Evolutionary conservation across 148 eudicot species (phyloP).

Genomic region (Silene conica): DNA sequence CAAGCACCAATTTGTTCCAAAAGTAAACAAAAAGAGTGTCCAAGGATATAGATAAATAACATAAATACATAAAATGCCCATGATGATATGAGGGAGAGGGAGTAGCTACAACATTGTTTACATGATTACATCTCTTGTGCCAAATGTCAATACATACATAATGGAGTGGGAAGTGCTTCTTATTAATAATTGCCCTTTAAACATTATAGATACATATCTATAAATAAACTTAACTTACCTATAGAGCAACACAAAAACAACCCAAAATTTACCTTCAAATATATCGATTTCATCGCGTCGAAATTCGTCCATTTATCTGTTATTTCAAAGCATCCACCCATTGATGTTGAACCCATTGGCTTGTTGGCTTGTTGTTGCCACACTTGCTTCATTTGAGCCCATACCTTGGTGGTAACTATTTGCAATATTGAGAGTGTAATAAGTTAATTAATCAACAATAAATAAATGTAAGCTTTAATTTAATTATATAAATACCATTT

Average conservation of each 20-base stretch:
- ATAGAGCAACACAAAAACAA: neutral
- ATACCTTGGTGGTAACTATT: conserved; percentile 35
- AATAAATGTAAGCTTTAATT: too few species aligned
- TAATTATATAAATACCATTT: too few species aligned
- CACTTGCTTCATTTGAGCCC: conserved; percentile 27
- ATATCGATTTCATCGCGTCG: conserved; percentile 9
- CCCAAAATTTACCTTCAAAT: conserved; percentile 24
- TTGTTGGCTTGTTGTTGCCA: conserved; percentile 31
- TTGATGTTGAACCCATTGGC: conserved; percentile 33
- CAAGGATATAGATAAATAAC: too few species aligned
- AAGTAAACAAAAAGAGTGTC: too few species aligned
- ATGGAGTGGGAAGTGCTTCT: conserved; percentile 13
- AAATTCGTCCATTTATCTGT: neutral
- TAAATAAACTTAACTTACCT: neutral
- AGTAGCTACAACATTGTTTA: neutral
- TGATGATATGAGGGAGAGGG: neutral
- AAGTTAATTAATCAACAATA: too few species aligned
- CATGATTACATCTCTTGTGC: neutral
- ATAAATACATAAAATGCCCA: too few species aligned
- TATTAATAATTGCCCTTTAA: conserved; percentile 19
- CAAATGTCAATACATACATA: neutral
- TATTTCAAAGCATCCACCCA: conserved; percentile 52
- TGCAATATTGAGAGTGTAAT: neutral
- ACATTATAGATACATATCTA: conserved; percentile 11
- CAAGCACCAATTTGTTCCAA: too few species aligned